Evolutionary conservation across 352 stramenopile genomes (phyloP), one percentile per base, ranked within the genome.

Genomic region (Globisporangium takayamanum): DNA sequence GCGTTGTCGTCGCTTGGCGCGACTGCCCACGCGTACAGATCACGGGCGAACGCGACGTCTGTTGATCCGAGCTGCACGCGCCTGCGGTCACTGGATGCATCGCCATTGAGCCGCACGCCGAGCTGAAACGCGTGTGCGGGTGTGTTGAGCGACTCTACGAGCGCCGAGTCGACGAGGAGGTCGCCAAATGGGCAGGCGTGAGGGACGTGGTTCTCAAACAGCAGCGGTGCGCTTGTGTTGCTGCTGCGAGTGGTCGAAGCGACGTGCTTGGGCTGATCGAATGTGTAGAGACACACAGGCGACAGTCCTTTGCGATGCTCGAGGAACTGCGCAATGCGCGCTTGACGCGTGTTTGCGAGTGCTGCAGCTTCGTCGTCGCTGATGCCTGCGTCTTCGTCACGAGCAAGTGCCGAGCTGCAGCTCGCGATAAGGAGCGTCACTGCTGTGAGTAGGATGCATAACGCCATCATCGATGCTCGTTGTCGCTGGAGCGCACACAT

Each of bases 111-210:
- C 37, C 69, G 76, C 11, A 76, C 59, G 28, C 80, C 80, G 25
- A 87, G 64, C 55, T 88, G 78, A 25, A 55, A 69, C 28, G 62
- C 68, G 0, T 64, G 62, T 3, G 53, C 48, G 4, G 54, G 53
- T 2, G 64, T 55, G 55, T 78, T 72, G 30, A 87, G 60, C 18
- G 57, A 74, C 25, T 64, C 69, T 3, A 89, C 80, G 2, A 91
- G 51, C 15, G 72, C 57, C 4, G 59, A 44, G 28, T 88, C 71
- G 52, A 81, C 71, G 28, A 81, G 64, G 7, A 91, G 69, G n/a
- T 77, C 64, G 6, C 80, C 78, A 57, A 91, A 91, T 20, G 78
- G 80, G 64, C 80, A 91, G 2, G 52, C 47, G 1, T 12, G 22
- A 3, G 60, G 58, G 2, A 70, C 22, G 30, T 68, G 67, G 11